Conservation (phyloP, 495 filamentous ascomycete species). For the Pseudomonodictys pantanalensis region DNA sequence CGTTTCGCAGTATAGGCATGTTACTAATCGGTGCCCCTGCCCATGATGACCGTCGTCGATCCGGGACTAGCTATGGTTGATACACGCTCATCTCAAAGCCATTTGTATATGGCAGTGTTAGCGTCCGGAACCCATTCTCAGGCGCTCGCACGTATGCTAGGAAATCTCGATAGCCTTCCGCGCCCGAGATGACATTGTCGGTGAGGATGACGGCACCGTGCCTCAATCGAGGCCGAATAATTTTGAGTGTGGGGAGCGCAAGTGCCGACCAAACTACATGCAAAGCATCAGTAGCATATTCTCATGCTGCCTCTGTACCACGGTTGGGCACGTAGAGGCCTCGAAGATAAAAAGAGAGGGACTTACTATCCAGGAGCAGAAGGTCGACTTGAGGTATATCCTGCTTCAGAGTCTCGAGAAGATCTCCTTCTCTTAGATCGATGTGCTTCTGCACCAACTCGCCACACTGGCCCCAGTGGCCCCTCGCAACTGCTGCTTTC, state of each 20-base stretch:
- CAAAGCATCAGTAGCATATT: neutral
- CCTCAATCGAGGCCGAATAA: conserved; percentile 47
- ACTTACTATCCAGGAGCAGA: conserved; percentile 56
- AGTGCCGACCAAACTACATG: conserved; percentile 54
- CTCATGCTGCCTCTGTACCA: neutral
- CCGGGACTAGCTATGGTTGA: too few relatives aligned
- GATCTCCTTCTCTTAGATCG: conserved; percentile 53
- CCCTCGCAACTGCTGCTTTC: conserved; percentile 48
- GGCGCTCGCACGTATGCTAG: conserved; percentile 19
- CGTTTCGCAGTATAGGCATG: too few relatives aligned
- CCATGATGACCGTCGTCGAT: too few relatives aligned
- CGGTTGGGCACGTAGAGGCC: too few relatives aligned
- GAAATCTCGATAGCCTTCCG: conserved; percentile 42
- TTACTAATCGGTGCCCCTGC: too few relatives aligned
- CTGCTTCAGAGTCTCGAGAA: conserved; percentile 50
- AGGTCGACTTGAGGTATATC: conserved; percentile 48
- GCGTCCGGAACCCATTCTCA: conserved; percentile 5
- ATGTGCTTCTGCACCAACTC: conserved; percentile 45
- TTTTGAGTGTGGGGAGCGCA: conserved; percentile 50
- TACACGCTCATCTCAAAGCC: conserved; percentile 16
- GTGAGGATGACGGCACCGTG: conserved; percentile 51
- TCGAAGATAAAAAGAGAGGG: neutral
- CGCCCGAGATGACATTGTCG: conserved; percentile 48
- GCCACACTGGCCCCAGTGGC: conserved; percentile 51
- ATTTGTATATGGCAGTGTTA: conserved; percentile 13